Percentiles rank a stretch among this genome's conserved stretches.
phyloP scores from a whole-genome alignment of 768 basidiomycete genomes.

The Favolaschia claudopus region DNA sequence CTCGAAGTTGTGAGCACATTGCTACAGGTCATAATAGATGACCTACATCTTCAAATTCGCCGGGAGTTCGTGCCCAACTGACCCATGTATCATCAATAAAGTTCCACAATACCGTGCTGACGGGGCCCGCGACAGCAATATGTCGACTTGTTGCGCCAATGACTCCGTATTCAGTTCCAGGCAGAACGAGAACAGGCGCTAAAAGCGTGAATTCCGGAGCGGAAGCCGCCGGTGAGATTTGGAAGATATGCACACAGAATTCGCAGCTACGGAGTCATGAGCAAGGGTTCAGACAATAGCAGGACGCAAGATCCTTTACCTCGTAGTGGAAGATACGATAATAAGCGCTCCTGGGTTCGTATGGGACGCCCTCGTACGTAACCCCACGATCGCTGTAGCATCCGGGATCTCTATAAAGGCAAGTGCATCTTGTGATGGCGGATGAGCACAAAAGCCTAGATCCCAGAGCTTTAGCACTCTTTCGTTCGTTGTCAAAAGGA shows the following conservation, averaged over 20 bases:
- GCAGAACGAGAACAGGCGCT: slow-evolving; percentile 1
- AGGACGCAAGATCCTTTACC: background rate
- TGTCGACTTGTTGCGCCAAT: slow-evolving; percentile 16
- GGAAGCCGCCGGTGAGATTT: slow-evolving; percentile 5
- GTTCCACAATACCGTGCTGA: slow-evolving; percentile 9
- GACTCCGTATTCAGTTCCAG: background rate
- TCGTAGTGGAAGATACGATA: background rate
- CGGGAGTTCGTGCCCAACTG: slow-evolving; percentile 1
- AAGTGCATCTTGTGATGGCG: background rate
- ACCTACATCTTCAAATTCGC: slow-evolving; percentile 6
- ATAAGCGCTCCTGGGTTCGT: slow-evolving; percentile 6
- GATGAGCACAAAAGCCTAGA: background rate
- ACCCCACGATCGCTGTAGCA: background rate
- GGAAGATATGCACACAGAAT: slow-evolving; percentile 17
- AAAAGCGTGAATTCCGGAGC: background rate
- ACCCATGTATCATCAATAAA: slow-evolving; percentile 20
- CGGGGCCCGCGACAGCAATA: background rate
- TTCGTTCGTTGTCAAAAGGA: slow-evolving; percentile 1
- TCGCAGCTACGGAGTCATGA: background rate
- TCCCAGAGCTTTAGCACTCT: slow-evolving; percentile 14
- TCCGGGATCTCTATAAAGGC: slow-evolving; percentile 1
- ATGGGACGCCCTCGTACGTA: slow-evolving; percentile 8
- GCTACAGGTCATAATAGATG: background rate
- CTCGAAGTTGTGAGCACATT: background rate
- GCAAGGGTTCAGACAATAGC: background rate